phyloP scores from a whole-genome alignment of 192 early-diverging fungal species.

The Lobosporangium transversale region DNA sequence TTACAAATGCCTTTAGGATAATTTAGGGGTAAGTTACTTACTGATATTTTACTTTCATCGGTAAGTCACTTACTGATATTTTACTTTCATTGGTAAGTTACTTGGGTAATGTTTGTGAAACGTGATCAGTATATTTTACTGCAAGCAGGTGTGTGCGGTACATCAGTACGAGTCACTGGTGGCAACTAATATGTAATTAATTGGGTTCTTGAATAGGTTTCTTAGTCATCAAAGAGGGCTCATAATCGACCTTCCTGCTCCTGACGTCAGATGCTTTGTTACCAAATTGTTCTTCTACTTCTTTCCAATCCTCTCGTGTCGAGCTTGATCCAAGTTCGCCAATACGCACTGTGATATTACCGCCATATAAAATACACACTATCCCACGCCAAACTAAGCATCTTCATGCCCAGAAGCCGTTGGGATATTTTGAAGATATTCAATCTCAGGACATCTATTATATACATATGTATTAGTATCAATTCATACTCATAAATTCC shows the following conservation, averaged over 20 bases:
- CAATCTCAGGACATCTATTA: slow-evolving; percentile 9
- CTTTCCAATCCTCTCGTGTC: slow-evolving; percentile 7
- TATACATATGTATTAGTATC: background rate
- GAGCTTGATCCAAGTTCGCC: slow-evolving; percentile 10
- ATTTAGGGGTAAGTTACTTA: no score
- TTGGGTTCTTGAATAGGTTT: no score
- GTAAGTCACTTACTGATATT: no score
- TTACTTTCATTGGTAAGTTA: no score
- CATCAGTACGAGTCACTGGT: no score
- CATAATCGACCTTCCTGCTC: slow-evolving; percentile 12
- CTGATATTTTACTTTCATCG: no score
- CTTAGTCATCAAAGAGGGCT: no score
- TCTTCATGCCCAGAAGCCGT: slow-evolving; percentile 19
- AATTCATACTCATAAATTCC: background rate
- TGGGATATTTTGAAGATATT: background rate
- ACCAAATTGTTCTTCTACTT: slow-evolving; percentile 11
- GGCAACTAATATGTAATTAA: no score
- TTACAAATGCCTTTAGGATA: no score
- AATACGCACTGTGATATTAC: slow-evolving; percentile 16
- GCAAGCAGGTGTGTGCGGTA: no score
- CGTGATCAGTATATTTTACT: no score
- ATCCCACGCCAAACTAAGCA: slow-evolving; percentile 16
- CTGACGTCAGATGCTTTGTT: slow-evolving; percentile 1
- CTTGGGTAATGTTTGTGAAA: no score
- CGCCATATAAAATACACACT: slow-evolving; percentile 6